These are phyloP conservation scores for Trichomonas vaginalis DNA, from an alignment of 208 protist genomes.

Conservation along the genomic window DNA sequence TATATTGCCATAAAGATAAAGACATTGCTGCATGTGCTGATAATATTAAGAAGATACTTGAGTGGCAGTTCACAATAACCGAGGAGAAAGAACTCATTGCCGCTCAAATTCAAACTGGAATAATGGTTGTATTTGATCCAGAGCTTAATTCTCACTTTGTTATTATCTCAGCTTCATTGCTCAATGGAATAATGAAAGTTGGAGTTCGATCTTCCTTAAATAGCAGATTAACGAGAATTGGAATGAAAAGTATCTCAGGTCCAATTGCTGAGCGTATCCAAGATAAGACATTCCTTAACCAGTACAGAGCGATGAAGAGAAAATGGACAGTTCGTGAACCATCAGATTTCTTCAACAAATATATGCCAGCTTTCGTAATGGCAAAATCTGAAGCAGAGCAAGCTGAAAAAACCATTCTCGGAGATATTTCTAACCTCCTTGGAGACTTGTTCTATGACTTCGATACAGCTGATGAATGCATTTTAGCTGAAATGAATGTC, in stretches of 20 bases:
- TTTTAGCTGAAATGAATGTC: too few relatives aligned
- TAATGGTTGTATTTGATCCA: background rate
- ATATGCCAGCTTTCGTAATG: too few relatives aligned
- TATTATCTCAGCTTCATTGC: background rate
- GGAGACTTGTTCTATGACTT: too few relatives aligned
- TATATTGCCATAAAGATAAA: background rate
- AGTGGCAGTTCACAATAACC: background rate
- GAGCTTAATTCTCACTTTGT: background rate
- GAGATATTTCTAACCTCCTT: too few relatives aligned
- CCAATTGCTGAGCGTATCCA: background rate
- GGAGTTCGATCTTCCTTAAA: background rate
- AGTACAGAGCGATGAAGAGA: background rate
- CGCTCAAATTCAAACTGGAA: background rate
- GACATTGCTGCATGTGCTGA: background rate
- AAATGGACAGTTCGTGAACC: background rate
- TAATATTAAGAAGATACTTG: background rate
- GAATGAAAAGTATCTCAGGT: background rate
- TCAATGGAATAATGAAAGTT: background rate
- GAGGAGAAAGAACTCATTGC: background rate
- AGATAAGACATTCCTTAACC: background rate
- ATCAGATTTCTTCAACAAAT: background rate
- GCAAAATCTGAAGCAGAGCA: too few relatives aligned
- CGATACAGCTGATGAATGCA: too few relatives aligned
- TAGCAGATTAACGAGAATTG: background rate
- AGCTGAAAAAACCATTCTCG: too few relatives aligned